These are phyloP conservation scores for Puccinia horiana DNA, from an alignment of 1,284 basidiomycete genomes.

Conservation along the genomic window DNA sequence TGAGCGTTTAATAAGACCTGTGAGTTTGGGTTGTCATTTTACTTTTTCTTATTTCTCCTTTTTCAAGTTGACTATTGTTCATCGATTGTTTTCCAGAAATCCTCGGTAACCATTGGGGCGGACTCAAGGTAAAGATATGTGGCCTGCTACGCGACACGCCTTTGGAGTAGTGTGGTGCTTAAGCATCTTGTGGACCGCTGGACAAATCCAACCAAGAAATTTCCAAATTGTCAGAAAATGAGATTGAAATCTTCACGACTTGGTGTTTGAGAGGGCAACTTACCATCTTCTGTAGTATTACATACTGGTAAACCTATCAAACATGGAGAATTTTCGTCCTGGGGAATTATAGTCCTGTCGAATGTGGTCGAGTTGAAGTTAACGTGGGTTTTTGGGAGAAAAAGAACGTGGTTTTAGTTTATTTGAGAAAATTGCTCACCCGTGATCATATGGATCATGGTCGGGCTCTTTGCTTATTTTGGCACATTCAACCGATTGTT, in stretches of 20 bases:
- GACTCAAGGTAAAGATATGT: not conserved
- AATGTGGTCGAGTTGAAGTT: not conserved
- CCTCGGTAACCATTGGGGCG: not conserved
- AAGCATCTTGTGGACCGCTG: not conserved
- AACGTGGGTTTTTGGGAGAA: not conserved
- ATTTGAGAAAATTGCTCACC: not conserved
- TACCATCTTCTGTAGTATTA: not conserved
- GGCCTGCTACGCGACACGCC: not conserved
- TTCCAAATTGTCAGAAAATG: not conserved
- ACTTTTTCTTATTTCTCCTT: too few relatives aligned
- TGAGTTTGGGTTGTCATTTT: too few relatives aligned
- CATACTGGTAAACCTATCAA: slow-evolving; percentile 15
- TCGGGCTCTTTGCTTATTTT: not conserved
- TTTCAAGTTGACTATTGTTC: not conserved
- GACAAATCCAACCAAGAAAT: not conserved
- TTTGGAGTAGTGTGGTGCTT: not conserved
- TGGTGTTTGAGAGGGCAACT: not conserved
- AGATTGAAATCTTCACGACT: not conserved
- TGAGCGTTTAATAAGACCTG: too few relatives aligned
- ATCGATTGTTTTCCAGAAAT: not conserved
- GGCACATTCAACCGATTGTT: not conserved
- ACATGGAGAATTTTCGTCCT: not conserved
- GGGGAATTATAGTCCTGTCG: not conserved
- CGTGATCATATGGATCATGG: slow-evolving; percentile 9
- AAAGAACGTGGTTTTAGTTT: not conserved